Conservation (phyloP, 2,329 filamentous ascomycete genomes). For the Aspergillus bombycis region DNA sequence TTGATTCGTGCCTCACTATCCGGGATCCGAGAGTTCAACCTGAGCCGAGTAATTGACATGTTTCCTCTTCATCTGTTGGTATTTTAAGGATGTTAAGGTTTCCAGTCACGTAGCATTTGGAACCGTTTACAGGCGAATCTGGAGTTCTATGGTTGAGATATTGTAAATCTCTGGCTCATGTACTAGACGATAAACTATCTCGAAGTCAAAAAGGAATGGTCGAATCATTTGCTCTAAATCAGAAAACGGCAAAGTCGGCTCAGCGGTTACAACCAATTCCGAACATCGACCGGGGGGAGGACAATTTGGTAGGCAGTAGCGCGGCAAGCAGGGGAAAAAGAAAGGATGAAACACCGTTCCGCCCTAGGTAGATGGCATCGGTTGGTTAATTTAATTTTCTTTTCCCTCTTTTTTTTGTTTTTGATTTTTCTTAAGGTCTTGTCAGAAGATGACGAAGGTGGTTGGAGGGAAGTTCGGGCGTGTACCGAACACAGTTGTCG, state of each 20-base stretch:
- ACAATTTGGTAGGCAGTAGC: slow-evolving; percentile 26
- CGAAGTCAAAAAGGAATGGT: slow-evolving; percentile 5
- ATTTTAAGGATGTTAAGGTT: background rate
- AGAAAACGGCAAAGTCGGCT: slow-evolving; percentile 24
- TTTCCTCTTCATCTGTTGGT: background rate
- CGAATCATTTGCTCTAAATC: slow-evolving; percentile 16
- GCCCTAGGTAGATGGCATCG: slow-evolving; percentile 5
- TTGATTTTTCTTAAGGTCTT: background rate
- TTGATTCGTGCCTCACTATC: slow-evolving; percentile 25
- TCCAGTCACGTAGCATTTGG: background rate
- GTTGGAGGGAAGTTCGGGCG: slow-evolving; percentile 21
- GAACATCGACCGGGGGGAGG: slow-evolving; percentile 25
- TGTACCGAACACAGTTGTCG: slow-evolving; percentile 25
- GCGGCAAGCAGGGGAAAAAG: slow-evolving; percentile 26
- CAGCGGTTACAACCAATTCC: slow-evolving; percentile 23
- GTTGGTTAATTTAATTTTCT: slow-evolving; percentile 13
- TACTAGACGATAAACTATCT: slow-evolving; percentile 11
- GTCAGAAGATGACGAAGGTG: slow-evolving; percentile 10
- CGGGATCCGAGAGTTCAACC: slow-evolving; percentile 21
- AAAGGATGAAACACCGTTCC: slow-evolving; percentile 18
- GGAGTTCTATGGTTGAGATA: slow-evolving; percentile 10
- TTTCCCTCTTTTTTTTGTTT: slow-evolving; percentile 4
- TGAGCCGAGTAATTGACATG: slow-evolving; percentile 17
- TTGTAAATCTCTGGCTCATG: slow-evolving; percentile 12
- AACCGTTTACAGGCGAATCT: slow-evolving; percentile 13